Evolutionary conservation across 768 basidiomycete species (phyloP).

Genomic region (Xanthoconium purpureum): DNA sequence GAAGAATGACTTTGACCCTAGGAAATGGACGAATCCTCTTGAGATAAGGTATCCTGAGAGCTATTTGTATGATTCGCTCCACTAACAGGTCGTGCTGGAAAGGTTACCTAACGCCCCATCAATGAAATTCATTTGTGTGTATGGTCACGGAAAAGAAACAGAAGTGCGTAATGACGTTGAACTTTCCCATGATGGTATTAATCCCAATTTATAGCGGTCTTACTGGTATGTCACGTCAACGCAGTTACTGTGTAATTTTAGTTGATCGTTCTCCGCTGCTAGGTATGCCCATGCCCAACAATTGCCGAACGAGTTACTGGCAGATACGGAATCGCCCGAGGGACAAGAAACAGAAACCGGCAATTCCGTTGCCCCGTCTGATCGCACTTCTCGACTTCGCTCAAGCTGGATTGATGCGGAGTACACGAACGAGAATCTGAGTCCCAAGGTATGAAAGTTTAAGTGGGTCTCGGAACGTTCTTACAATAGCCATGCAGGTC

Average conservation of each 20-base stretch:
- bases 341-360: conserved; percentile 44
- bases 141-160: conserved; percentile 95
- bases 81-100: not conserved
- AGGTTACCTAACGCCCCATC: conserved; percentile 88
- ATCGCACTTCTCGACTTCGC: conserved; percentile 48
- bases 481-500: conserved; percentile 38
- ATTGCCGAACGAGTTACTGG: conserved; percentile 57
- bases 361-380: conserved; percentile 42
- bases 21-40: conserved; percentile 91
- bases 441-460: conserved; percentile 48
- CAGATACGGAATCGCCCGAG: conserved; percentile 45
- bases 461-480: not conserved
- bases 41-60: conserved; percentile 56
- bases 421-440: conserved; percentile 60
- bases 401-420: conserved; percentile 84
- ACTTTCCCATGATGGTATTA: not conserved
- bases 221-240: conserved; percentile 60
- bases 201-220: conserved; percentile 54
- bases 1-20: conserved; percentile 67
- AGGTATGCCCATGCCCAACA: conserved; percentile 74
- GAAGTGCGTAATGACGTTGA: conserved; percentile 50
- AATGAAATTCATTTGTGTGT: conserved; percentile 89
- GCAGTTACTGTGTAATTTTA: not conserved
- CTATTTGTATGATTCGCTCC: not conserved
- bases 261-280: not conserved